phyloP scores from a whole-genome alignment of 345 rosid species.

The Tarenaya hassleriana region DNA sequence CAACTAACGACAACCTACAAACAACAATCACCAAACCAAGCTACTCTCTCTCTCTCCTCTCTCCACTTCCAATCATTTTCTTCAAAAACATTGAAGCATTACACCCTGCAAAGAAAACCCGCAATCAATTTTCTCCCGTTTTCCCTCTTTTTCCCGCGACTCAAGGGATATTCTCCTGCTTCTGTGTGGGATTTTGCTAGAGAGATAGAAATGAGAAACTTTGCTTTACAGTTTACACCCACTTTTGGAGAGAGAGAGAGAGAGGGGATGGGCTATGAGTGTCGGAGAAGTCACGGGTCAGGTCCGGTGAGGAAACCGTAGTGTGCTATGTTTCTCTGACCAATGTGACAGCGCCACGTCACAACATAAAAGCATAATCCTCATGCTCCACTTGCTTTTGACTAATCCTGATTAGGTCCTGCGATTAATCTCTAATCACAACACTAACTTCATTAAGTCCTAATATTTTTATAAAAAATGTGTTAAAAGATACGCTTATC shows the following conservation, averaged over 20 bases:
- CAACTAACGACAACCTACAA: background rate
- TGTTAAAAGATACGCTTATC: too few relatives aligned
- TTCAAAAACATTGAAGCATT: background rate
- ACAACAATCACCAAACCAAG: constrained; percentile 14
- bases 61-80: background rate
- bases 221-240: constrained; percentile 59
- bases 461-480: too few relatives aligned
- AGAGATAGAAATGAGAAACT: constrained; percentile 28
- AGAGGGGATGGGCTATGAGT: constrained; percentile 28
- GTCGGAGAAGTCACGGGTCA: constrained; percentile 32
- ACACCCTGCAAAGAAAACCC: background rate
- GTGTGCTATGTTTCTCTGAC: constrained; percentile 19
- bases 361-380: constrained; percentile 23
- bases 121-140: background rate
- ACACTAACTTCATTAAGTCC: too few relatives aligned
- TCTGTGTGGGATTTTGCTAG: constrained; percentile 20
- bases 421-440: too few relatives aligned
- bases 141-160: too few relatives aligned
- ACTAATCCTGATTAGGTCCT: too few relatives aligned
- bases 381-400: background rate
- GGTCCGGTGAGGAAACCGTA: constrained; percentile 21
- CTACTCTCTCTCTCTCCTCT: too few relatives aligned
- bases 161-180: background rate
- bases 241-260: constrained; percentile 29
- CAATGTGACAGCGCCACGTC: constrained; percentile 28